These are phyloP conservation scores for Suillus sp. DNA, from an alignment of 768 basidiomycete species.

Conservation along the genomic window DNA sequence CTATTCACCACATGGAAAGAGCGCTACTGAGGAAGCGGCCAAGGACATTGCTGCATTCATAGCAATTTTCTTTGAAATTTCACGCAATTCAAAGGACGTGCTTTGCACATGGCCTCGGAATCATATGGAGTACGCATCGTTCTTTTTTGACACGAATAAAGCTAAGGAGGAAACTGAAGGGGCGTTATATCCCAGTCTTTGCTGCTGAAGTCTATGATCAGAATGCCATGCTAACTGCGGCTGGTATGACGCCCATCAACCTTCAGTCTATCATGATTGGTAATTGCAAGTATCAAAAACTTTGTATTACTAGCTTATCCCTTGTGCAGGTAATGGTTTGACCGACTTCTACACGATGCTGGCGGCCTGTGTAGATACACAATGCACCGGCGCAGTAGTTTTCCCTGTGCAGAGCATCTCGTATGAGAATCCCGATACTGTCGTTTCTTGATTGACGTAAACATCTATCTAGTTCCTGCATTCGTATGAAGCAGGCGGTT, in stretches of 20 bases:
- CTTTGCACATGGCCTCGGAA: conserved; percentile 62
- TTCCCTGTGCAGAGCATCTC: conserved; percentile 47
- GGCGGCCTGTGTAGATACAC: conserved; percentile 51
- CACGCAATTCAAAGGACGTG: conserved; percentile 63
- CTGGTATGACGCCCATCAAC: conserved; percentile 52
- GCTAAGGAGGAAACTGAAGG: conserved; percentile 32
- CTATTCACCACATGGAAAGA: conserved; percentile 33
- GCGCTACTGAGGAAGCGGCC: conserved; percentile 67
- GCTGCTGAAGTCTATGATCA: conserved; percentile 51
- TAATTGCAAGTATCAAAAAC: conserved; percentile 19
- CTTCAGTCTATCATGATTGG: conserved; percentile 54
- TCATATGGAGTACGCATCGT: conserved; percentile 48
- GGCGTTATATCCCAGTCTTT: conserved; percentile 53
- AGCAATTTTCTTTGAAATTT: conserved; percentile 77
- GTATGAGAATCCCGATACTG: conserved; percentile 28
- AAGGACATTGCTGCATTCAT: conserved; percentile 72
- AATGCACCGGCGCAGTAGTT: conserved; percentile 53
- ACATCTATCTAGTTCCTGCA: no score
- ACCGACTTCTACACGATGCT: conserved; percentile 41
- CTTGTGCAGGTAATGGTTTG: conserved; percentile 44
- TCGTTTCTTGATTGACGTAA: conserved; percentile 13
- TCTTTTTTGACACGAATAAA: neutral
- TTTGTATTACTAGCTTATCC: neutral
- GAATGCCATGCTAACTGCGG: conserved; percentile 41
- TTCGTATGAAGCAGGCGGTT: conserved; percentile 46